Evolutionary conservation across 768 basidiomycete genomes (phyloP).

Genomic region (Lactifluus rugatus): DNA sequence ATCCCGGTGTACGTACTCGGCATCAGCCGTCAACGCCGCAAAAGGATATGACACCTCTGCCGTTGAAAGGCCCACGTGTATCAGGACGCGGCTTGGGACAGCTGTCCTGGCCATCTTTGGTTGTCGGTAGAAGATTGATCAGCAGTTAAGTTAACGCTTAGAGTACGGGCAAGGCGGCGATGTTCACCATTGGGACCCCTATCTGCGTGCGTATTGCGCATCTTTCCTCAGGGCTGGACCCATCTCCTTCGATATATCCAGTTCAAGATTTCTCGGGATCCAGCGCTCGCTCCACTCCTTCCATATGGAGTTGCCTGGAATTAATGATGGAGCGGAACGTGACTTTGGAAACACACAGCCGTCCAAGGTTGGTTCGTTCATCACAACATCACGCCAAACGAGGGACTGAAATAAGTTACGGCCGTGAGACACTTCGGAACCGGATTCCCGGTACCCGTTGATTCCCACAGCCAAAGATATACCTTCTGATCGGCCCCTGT

Average conservation of each 20-base stretch:
- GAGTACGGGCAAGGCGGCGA: background rate
- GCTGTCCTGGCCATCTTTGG: background rate
- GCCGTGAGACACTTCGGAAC: background rate
- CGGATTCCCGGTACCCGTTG: background rate
- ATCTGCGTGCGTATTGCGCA: background rate
- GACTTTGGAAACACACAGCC: background rate
- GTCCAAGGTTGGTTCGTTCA: conserved; percentile 11
- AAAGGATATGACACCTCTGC: background rate
- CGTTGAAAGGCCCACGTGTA: background rate
- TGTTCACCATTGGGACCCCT: background rate
- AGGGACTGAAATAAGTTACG: background rate
- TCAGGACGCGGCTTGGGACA: background rate
- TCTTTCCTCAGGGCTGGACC: background rate
- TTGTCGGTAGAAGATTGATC: background rate
- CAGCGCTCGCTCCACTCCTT: background rate
- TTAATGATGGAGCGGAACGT: background rate
- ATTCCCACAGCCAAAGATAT: conserved; percentile 11
- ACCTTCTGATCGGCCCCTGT: conserved; percentile 7
- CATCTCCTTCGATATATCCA: background rate
- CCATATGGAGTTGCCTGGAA: background rate
- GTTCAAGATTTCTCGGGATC: background rate
- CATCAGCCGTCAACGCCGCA: background rate
- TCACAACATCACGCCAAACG: conserved; percentile 18
- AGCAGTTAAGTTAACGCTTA: background rate
- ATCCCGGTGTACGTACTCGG: background rate